phyloP scores from a whole-genome alignment of 106 monocot genomes.

The Alisma plantagoaquatica region DNA sequence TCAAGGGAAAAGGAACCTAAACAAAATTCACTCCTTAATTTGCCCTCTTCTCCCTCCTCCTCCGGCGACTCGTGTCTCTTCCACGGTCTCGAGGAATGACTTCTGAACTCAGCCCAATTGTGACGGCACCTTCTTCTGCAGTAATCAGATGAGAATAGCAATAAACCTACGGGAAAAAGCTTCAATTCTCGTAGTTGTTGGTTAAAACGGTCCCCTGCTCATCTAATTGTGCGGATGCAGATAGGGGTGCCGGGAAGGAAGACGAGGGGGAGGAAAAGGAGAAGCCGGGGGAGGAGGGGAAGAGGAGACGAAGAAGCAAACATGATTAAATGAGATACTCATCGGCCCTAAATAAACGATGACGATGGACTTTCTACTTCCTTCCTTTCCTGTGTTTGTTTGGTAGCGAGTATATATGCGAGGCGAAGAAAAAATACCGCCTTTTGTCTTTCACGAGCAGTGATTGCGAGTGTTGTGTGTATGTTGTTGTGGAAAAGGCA shows the following conservation, averaged over 20 bases:
- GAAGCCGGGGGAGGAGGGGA: background rate
- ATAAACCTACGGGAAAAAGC: background rate
- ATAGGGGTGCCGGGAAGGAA: background rate
- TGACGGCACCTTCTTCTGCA: background rate
- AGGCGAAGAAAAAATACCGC: too few species aligned
- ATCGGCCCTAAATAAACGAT: too few species aligned
- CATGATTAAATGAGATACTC: too few species aligned
- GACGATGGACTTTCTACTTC: too few species aligned
- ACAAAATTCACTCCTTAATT: too few species aligned
- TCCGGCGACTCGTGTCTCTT: background rate
- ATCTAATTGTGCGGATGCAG: background rate
- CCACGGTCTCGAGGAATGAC: background rate
- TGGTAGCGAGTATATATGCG: too few species aligned
- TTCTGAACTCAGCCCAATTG: background rate
- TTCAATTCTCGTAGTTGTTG: background rate
- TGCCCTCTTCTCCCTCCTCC: background rate
- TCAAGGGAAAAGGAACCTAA: too few species aligned
- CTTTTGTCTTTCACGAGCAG: too few species aligned
- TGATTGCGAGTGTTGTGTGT: too few species aligned
- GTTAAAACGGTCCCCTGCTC: background rate
- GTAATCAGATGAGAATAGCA: background rate
- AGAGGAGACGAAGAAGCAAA: too few species aligned
- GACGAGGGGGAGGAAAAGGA: background rate
- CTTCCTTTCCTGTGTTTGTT: too few species aligned
- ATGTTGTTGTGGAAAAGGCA: too few species aligned